Evolutionary conservation across 768 basidiomycete genomes (phyloP).

Genomic region (Paxillus involutus): DNA sequence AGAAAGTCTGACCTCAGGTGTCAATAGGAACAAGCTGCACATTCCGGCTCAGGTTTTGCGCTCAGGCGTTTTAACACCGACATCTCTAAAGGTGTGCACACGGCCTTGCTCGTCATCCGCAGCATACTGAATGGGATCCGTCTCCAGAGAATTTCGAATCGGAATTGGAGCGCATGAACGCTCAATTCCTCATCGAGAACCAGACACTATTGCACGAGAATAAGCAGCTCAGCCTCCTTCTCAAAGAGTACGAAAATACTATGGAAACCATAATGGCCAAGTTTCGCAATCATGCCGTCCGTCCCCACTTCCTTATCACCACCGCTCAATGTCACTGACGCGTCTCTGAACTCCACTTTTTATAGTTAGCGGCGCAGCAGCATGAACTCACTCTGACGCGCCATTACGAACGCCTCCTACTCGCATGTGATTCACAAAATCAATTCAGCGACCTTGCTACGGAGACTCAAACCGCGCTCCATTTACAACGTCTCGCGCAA

Average conservation of each 20-base stretch:
- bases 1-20: conserved; percentile 7
- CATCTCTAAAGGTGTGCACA: conserved; percentile 77
- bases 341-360: conserved; percentile 6
- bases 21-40: conserved; percentile 68
- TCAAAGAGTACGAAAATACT: conserved; percentile 94
- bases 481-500: conserved; percentile 71
- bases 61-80: conserved; percentile 86
- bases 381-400: conserved; percentile 85
- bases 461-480: conserved; percentile 58
- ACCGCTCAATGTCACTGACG: not conserved
- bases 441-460: conserved; percentile 55
- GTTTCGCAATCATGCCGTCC: conserved; percentile 87
- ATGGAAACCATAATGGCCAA: conserved; percentile 97
- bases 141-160: conserved; percentile 84
- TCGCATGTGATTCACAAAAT: conserved; percentile 58
- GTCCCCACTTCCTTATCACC: conserved; percentile 28
- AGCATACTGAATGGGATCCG: conserved; percentile 9
- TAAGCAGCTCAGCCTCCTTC: conserved; percentile 82
- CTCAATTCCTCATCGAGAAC: conserved; percentile 91
- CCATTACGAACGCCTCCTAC: conserved; percentile 86
- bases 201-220: conserved; percentile 92
- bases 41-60: conserved; percentile 71
- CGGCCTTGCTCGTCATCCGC: not conserved
- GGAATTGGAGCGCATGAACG: conserved; percentile 87
- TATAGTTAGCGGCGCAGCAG: conserved; percentile 85